Evolutionary conservation across 1,284 basidiomycete species (phyloP), one percentile per base, ranked within the genome.

Genomic region (Coniophora puteana): DNA sequence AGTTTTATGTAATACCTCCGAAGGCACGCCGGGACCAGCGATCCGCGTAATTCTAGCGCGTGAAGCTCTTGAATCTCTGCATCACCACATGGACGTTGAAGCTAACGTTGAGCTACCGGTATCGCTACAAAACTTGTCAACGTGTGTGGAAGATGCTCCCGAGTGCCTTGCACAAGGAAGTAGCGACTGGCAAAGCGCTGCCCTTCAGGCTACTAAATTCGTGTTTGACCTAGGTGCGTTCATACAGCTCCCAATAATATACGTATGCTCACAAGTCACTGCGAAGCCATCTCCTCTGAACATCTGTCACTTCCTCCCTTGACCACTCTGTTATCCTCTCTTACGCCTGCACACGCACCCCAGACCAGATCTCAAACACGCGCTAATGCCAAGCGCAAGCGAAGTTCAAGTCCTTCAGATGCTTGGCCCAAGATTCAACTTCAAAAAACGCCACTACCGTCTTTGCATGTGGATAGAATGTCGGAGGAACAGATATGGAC

Each of bases 401-500:
- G 69, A 22, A 57, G 54, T 40, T 53, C 59, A 16, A 70, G 63
- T 44, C 65, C 62, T 18, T 48, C 60, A 30, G 57, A 60, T 44
- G 52, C 55, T 20, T 56, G 51, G 36, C 65, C 51, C 36, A 51
- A 44, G 43, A 58, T 57, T 28, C 52, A 69, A 14, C 72, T 90
- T 36, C 65, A 76, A 31, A 70, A 73, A 35, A 95, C 93, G 0
- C 91, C 92, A 4, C 66, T 97, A 3, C 66, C 77, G 2, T 77
- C 78, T 38, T 76, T 98, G 16, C 86, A 83, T 45, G 71, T 83
- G 10, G 80, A 91, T n/a, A 84, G 77, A n/a, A 85, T 96, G 79
- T 83, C 83, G 51, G 74, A 80, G 17, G 89, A 91, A 44, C 93
- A 96, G 62, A 70, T 98, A 20, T 99, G 95, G 95, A 82, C 85